Evolutionary conservation across 2,329 filamentous ascomycete species (phyloP), one percentile per base, ranked within the genome.

Genomic region (Zarea fungicola): DNA sequence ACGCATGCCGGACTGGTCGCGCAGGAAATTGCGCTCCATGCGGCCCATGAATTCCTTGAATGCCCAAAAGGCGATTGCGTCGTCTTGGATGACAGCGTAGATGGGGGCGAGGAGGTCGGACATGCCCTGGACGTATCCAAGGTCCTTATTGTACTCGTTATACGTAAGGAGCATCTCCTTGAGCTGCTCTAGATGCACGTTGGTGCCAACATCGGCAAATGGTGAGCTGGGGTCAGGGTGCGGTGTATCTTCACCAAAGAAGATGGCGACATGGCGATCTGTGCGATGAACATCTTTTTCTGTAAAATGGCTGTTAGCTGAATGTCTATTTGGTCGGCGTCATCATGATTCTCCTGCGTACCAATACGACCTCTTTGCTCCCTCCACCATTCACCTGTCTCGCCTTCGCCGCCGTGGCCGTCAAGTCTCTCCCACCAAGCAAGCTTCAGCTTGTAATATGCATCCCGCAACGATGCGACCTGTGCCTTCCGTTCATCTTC

Each of bases 141-240:
- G 78, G 51, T 93, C 89, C 51, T 84, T 87, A 71, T 99, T 99
- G 70, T 95, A 95, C 69, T 99, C 93, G 64, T 99, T 97, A 67
- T 99, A 99, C 0, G 93, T 97, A 16, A 99, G 77, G 1, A 99
- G 83, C 88, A 99, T 95, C 65, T 99, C 93, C 70, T 99, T 99
- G 81, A 99, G 88, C 71, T 99, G 93, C 68, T 99, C 93, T 55
- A 99, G 79, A 66, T 99, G 93, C 6, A 96, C 91, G 60, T 99
- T 99, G 40, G 93, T 99, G 54, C 93, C 93, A 4, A 84, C 81
- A 37, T 91, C 87, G 11, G 92, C 89, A 66, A 97, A 99, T 0
- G 93, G 92, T 0, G 92, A 97, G 53, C 92, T 88, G 0, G 93
- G 93, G 60, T 99, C 93, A 0, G 93, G 95, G 62, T 99, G 93